phyloP scores from a whole-genome alignment of 805 yeast genomes.

The Starmerella bombicola region DNA sequence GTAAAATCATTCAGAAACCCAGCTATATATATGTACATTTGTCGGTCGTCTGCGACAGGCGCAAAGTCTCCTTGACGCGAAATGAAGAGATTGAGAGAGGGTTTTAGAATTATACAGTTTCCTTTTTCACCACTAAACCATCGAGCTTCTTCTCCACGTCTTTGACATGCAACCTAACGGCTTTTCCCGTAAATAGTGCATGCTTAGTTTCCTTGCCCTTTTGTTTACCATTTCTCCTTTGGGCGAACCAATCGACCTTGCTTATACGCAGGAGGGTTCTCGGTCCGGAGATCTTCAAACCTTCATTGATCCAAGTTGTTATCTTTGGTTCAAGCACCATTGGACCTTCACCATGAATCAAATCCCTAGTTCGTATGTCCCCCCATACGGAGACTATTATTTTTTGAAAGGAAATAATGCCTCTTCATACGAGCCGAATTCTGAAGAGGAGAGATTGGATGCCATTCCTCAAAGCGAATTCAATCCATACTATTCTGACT shows the following conservation, averaged over 20 bases:
- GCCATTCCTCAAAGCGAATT: conserved; percentile 47
- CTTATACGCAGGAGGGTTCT: background rate
- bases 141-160: too few species aligned
- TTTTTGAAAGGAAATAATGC: background rate
- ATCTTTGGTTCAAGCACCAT: too few species aligned
- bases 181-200: too few species aligned
- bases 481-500: conserved; percentile 35
- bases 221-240: conserved; percentile 17
- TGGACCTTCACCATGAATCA: background rate
- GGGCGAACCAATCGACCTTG: conserved; percentile 1
- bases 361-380: background rate
- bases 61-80: too few species aligned
- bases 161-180: too few species aligned
- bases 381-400: background rate
- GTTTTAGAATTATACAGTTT: too few species aligned
- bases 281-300: background rate
- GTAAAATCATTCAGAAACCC: too few species aligned
- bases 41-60: too few species aligned
- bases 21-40: too few species aligned
- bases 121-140: too few species aligned
- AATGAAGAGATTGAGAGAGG: too few species aligned
- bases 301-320: too few species aligned
- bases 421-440: background rate
- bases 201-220: conserved; percentile 14
- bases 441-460: conserved; percentile 23